Conservation (phyloP, 441 rosid genomes). For the Erysimum cheiri region DNA sequence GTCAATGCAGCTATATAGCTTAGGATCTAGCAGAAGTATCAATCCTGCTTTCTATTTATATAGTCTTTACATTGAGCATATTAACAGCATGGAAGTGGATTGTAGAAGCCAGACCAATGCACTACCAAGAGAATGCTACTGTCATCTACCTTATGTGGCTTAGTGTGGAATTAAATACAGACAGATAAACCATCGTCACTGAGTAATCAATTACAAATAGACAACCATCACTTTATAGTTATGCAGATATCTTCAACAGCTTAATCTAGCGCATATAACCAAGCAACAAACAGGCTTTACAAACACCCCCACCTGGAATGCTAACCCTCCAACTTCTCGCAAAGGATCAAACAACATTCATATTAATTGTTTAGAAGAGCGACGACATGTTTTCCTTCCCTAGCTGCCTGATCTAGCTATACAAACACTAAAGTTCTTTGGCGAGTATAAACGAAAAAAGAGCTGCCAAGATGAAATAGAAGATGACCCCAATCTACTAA, state of each 20-base stretch:
- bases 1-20: neutral
- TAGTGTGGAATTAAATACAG: slow-evolving; percentile 6
- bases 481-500: neutral
- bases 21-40: no score
- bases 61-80: neutral
- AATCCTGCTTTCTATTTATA: neutral
- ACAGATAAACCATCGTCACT: slow-evolving; percentile 1
- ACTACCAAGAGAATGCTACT: slow-evolving; percentile 4
- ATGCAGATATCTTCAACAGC: neutral
- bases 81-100: slow-evolving; percentile 5
- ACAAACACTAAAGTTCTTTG: slow-evolving; percentile 1
- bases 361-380: neutral
- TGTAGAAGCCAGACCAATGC: slow-evolving; percentile 15
- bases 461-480: neutral
- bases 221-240: neutral
- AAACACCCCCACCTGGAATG: neutral
- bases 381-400: neutral
- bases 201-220: neutral
- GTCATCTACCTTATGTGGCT: neutral
- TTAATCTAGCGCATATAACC: neutral
- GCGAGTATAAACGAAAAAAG: neutral
- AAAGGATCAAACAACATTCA: slow-evolving; percentile 1
- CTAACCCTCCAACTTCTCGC: neutral
- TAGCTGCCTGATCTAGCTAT: slow-evolving; percentile 2
- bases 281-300: neutral